Percentiles rank a stretch among this genome's conserved stretches.
Conservation (phyloP, 495 filamentous ascomycete genomes). For the Xylaria bambusicola region DNA sequence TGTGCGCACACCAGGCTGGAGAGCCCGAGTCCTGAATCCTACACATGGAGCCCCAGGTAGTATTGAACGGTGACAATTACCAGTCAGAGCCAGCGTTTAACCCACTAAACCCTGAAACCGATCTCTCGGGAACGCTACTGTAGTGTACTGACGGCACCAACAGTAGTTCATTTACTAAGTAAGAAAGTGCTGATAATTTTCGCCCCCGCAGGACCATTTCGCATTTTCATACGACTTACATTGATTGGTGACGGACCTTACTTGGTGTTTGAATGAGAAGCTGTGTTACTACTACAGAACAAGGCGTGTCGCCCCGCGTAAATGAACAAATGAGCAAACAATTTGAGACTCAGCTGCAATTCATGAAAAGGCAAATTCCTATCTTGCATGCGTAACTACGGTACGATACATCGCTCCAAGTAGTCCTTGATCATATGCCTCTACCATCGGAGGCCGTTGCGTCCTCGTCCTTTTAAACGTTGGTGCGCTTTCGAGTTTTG, state of each 20-base stretch:
- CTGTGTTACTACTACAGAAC: background rate
- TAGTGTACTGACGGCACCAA: too few relatives aligned
- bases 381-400: too few relatives aligned
- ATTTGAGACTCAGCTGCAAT: background rate
- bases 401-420: too few relatives aligned
- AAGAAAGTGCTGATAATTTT: background rate
- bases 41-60: background rate
- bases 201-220: background rate
- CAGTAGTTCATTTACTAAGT: background rate
- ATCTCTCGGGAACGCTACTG: constrained; percentile 11
- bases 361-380: too few relatives aligned
- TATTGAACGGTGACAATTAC: background rate
- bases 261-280: background rate
- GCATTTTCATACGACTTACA: too few relatives aligned
- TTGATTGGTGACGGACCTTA: too few relatives aligned
- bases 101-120: constrained; percentile 11
- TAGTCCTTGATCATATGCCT: too few relatives aligned
- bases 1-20: background rate
- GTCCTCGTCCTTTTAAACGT: too few relatives aligned
- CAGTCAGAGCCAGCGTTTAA: background rate
- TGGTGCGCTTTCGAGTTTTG: too few relatives aligned
- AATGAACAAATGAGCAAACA: background rate
- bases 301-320: constrained; percentile 4
- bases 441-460: too few relatives aligned
- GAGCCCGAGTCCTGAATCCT: background rate